Evolutionary conservation across 2,329 filamentous ascomycete species (phyloP).

Genomic region (Rachicladosporium sp.): DNA sequence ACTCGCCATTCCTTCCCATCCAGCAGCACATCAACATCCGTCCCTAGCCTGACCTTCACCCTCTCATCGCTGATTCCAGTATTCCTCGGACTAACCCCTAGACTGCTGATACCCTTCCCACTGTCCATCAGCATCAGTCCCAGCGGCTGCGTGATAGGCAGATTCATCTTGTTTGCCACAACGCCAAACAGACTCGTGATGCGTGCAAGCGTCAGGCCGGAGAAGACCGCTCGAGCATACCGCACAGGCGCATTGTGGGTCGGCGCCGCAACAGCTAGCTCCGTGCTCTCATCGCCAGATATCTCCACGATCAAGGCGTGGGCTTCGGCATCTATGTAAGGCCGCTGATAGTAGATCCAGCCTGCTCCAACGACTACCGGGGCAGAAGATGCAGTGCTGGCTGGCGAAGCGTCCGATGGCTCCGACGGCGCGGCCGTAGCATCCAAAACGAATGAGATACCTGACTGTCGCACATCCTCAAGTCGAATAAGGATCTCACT

Average conservation of each 20-base stretch:
- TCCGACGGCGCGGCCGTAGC: conserved; percentile 4
- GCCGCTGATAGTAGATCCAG: conserved; percentile 70
- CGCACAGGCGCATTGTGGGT: conserved; percentile 3
- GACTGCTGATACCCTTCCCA: conserved; percentile 25
- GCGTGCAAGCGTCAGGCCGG: conserved; percentile 55
- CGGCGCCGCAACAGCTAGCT: conserved; percentile 11
- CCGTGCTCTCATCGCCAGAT: conserved; percentile 45
- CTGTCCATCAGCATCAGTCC: conserved; percentile 51
- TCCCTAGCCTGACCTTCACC: conserved; percentile 52
- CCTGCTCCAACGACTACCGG: conserved; percentile 18
- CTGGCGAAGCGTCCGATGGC: conserved; percentile 2
- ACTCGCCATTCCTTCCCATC: conserved; percentile 28
- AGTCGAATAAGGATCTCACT: conserved; percentile 72
- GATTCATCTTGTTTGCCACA: conserved; percentile 65
- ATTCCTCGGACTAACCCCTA: conserved; percentile 54
- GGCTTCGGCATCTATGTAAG: conserved; percentile 65
- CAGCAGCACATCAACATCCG: conserved; percentile 46
- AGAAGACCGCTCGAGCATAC: conserved; percentile 53
- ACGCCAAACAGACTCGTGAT: conserved; percentile 66
- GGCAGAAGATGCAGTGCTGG: conserved; percentile 9
- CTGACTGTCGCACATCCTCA: conserved; percentile 80
- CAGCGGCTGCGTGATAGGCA: conserved; percentile 47
- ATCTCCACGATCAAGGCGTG: conserved; percentile 73
- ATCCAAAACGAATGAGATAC: conserved; percentile 49
- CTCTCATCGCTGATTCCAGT: conserved; percentile 58